These are phyloP conservation scores for Cytidiella melzeri DNA, from an alignment of 768 basidiomycete genomes.

Conservation along the genomic window DNA sequence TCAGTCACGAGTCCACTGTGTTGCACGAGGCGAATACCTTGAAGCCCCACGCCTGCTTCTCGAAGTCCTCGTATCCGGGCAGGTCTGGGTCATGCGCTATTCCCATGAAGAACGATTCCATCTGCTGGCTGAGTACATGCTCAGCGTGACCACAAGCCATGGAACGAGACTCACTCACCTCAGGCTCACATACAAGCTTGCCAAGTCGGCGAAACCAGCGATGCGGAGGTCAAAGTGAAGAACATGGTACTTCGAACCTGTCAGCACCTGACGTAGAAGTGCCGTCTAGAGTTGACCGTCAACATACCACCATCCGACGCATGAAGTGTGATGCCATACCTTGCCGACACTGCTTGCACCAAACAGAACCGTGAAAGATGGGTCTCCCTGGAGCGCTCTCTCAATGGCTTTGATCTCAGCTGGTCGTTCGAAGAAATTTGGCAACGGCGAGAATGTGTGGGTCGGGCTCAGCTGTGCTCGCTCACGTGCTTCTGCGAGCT, in stretches of 20 bases:
- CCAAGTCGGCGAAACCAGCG: slow-evolving; percentile 75
- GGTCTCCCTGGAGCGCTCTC: slow-evolving; percentile 59
- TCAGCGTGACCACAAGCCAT: too few relatives aligned
- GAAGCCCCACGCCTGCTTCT: slow-evolving; percentile 72
- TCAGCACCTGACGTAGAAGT: slow-evolving; percentile 71
- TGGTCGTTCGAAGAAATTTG: slow-evolving; percentile 65
- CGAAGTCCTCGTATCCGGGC: slow-evolving; percentile 64
- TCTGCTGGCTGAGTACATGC: slow-evolving; percentile 63
- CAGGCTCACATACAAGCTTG: slow-evolving; percentile 70
- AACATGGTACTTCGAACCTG: slow-evolving; percentile 63
- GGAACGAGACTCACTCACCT: slow-evolving; percentile 15
- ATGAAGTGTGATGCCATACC: slow-evolving; percentile 28
- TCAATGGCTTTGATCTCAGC: slow-evolving; percentile 63
- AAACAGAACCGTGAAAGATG: slow-evolving; percentile 75
- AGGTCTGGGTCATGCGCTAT: slow-evolving; percentile 39
- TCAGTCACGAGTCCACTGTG: slow-evolving; percentile 6
- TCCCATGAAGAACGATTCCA: slow-evolving; percentile 74
- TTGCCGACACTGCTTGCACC: slow-evolving; percentile 82
- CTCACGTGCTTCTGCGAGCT: slow-evolving; percentile 65
- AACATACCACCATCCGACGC: neutral
- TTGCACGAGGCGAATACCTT: slow-evolving; percentile 41
- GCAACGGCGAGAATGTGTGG: slow-evolving; percentile 74
- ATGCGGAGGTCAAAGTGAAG: slow-evolving; percentile 82
- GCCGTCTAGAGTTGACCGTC: slow-evolving; percentile 46
- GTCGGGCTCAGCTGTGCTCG: slow-evolving; percentile 59